Conservation (phyloP, 2,329 filamentous ascomycete genomes). For the Domatiomyces catenatus region DNA sequence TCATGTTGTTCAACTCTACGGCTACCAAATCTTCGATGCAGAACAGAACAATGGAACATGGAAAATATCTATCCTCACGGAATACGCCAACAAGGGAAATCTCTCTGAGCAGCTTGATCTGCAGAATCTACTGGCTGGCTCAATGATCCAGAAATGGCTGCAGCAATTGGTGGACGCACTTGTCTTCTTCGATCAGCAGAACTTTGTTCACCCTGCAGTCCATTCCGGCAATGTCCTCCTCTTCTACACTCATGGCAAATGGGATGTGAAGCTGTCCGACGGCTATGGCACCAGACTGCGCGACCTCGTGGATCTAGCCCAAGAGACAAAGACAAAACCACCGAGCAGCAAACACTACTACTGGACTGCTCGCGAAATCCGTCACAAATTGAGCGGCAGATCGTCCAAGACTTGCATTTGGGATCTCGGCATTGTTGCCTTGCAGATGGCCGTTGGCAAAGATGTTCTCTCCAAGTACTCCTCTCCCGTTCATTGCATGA, state of each 20-base stretch:
- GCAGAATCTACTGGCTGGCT: conserved; percentile 55
- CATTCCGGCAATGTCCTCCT: conserved; percentile 68
- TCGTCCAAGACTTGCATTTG: conserved; percentile 79
- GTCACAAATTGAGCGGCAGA: conserved; percentile 37
- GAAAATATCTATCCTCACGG: conserved; percentile 60
- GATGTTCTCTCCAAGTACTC: conserved; percentile 61
- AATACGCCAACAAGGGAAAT: conserved; percentile 67
- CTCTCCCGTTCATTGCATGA: conserved; percentile 41
- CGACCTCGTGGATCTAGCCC: conserved; percentile 27
- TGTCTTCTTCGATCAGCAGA: conserved; percentile 71
- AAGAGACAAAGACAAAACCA: conserved; percentile 32
- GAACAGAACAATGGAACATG: conserved; percentile 35
- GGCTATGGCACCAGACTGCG: conserved; percentile 33
- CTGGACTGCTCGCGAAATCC: conserved; percentile 69
- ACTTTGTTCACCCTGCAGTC: conserved; percentile 68
- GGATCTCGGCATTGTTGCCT: conserved; percentile 80
- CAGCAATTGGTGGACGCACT: conserved; percentile 79
- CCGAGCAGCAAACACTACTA: conserved; percentile 27
- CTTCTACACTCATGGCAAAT: conserved; percentile 47
- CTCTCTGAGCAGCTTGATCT: conserved; percentile 69
- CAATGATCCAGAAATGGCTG: conserved; percentile 76
- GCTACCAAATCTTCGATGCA: conserved; percentile 57
- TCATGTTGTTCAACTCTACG: conserved; percentile 63
- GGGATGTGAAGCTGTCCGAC: conserved; percentile 58
- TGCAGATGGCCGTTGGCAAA: conserved; percentile 87